These are phyloP conservation scores for Arxiozyma telluris DNA, from an alignment of 1,139 yeast species.

Conservation along the genomic window DNA sequence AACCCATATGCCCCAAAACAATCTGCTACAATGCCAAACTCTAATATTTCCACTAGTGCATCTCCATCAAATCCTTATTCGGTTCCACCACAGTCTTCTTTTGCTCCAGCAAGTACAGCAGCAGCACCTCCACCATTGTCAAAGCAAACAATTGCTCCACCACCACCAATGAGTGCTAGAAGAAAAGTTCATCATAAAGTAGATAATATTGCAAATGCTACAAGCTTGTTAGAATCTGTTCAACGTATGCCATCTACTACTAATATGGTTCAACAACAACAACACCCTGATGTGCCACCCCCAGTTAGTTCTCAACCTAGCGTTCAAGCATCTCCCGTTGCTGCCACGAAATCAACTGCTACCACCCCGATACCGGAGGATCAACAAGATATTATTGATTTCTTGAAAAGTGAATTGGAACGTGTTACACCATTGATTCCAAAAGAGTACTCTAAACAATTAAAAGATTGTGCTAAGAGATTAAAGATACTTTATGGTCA, in stretches of 20 bases:
- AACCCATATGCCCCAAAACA: slow-evolving; percentile 3
- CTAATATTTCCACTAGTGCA: not conserved
- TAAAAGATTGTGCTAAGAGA: slow-evolving; percentile 75
- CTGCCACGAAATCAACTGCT: slow-evolving; percentile 3
- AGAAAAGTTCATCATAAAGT: slow-evolving; percentile 10
- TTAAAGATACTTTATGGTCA: slow-evolving; percentile 69
- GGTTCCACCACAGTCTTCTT: not conserved
- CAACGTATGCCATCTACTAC: slow-evolving; percentile 11
- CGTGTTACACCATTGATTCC: slow-evolving; percentile 70
- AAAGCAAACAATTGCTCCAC: slow-evolving; percentile 3
- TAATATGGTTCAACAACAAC: not conserved
- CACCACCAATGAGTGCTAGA: slow-evolving; percentile 8
- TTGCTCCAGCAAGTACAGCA: not conserved
- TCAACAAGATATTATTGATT: slow-evolving; percentile 49
- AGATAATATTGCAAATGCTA: slow-evolving; percentile 18
- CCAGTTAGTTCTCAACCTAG: not conserved
- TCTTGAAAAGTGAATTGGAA: slow-evolving; percentile 46
- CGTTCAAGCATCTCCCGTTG: slow-evolving; percentile 7
- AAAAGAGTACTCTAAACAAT: slow-evolving; percentile 62
- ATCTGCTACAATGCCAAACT: slow-evolving; percentile 11
- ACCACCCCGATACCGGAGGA: slow-evolving; percentile 41
- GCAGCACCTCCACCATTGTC: not conserved
- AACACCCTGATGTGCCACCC: not conserved
- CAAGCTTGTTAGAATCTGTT: slow-evolving; percentile 16
- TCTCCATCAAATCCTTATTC: slow-evolving; percentile 3